phyloP scores from a whole-genome alignment of 208 protist genomes.

The Novymonas esmeraldas region DNA sequence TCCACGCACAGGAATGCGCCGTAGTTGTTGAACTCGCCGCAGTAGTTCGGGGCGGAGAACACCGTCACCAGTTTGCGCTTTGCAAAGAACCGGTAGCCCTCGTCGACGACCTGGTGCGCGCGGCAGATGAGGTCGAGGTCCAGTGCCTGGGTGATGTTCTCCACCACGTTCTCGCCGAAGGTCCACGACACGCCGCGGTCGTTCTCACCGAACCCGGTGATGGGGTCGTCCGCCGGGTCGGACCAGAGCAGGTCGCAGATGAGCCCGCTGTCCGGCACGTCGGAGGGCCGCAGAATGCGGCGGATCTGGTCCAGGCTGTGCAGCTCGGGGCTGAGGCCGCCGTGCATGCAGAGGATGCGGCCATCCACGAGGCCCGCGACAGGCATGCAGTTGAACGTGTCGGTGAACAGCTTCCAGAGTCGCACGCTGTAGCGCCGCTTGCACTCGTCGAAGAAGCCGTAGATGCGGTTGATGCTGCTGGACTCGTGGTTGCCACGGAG shows the following conservation, averaged over 20 bases:
- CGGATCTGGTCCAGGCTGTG: slow-evolving; percentile 51
- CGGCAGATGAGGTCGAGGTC: slow-evolving; percentile 98
- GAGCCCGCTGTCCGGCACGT: slow-evolving; percentile 71
- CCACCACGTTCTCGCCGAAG: slow-evolving; percentile 79
- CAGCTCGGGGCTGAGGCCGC: slow-evolving; percentile 80
- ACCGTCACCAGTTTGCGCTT: slow-evolving; percentile 65
- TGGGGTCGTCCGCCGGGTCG: slow-evolving; percentile 96
- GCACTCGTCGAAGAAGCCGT: slow-evolving; percentile 90
- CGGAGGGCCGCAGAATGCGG: slow-evolving; percentile 53
- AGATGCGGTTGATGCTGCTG: slow-evolving; percentile 81
- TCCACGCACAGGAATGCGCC: slow-evolving; percentile 80
- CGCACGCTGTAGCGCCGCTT: slow-evolving; percentile 95
- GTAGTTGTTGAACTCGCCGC: slow-evolving; percentile 75
- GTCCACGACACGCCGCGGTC: slow-evolving; percentile 77
- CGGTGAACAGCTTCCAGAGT: slow-evolving; percentile 88
- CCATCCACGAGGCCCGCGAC: slow-evolving; percentile 72
- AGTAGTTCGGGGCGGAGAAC: slow-evolving; percentile 91
- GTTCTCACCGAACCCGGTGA: slow-evolving; percentile 59
- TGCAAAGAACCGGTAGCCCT: slow-evolving; percentile 88
- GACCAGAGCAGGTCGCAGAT: slow-evolving; percentile 99
- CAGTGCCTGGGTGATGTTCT: slow-evolving; percentile 92
- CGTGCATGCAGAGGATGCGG: slow-evolving; percentile 83
- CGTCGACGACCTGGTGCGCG: slow-evolving; percentile 93
- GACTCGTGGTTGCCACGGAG: slow-evolving; percentile 93
- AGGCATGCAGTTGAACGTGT: slow-evolving; percentile 89